These are phyloP conservation scores for Acacia acuminata DNA, from an alignment of 306 rosid species.

Conservation along the genomic window DNA sequence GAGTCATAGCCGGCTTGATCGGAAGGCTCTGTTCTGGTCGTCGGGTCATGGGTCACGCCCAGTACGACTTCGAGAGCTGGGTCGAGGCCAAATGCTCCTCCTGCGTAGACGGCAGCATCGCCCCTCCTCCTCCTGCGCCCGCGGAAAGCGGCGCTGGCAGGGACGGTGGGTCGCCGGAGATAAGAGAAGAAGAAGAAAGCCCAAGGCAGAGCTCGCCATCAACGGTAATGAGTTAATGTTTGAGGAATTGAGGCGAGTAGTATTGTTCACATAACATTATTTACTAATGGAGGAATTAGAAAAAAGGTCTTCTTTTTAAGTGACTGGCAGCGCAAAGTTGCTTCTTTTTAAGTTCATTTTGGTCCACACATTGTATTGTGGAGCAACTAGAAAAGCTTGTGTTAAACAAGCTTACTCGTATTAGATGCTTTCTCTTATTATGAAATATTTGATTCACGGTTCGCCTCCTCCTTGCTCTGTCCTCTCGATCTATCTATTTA, in stretches of 20 bases:
- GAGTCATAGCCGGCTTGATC: slow-evolving; percentile 73
- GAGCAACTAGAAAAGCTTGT: not conserved
- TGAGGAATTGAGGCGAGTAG: too few relatives aligned
- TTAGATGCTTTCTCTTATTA: not conserved
- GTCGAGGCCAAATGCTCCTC: slow-evolving; percentile 78
- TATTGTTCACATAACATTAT: not conserved
- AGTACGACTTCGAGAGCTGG: slow-evolving; percentile 56
- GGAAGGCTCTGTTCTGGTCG: slow-evolving; percentile 83
- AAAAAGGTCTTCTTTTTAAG: not conserved
- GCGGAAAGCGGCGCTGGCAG: not conserved
- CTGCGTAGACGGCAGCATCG: slow-evolving; percentile 68
- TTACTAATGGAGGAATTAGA: not conserved
- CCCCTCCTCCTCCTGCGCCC: slow-evolving; percentile 34
- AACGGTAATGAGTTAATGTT: not conserved
- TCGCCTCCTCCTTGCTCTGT: too few relatives aligned
- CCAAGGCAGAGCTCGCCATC: not conserved
- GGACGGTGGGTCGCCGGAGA: slow-evolving; percentile 39
- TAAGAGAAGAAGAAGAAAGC: slow-evolving; percentile 27
- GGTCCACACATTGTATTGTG: not conserved
- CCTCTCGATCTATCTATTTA: too few relatives aligned
- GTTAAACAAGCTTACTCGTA: not conserved
- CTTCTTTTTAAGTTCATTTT: not conserved
- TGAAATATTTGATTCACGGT: not conserved
- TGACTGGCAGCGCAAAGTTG: not conserved
- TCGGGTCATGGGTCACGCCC: too few relatives aligned